A percentile compares a stretch with the other conserved stretches of the same genome.
These are phyloP conservation scores for Triangularia setosa DNA, from an alignment of 2,329 filamentous ascomycete species.

Conservation along the genomic window DNA sequence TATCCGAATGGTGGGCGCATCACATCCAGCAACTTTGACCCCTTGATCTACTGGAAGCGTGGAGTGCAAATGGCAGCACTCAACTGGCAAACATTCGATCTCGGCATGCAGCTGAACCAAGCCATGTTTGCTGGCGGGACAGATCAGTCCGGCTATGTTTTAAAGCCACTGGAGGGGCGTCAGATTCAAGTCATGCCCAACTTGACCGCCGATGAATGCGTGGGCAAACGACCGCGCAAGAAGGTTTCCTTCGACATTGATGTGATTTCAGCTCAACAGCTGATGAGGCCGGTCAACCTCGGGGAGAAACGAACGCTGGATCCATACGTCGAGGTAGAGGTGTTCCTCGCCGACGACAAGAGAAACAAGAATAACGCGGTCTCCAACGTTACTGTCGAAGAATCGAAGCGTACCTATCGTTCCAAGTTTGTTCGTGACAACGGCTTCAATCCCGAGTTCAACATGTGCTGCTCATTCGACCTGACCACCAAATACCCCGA, in stretches of 20 bases:
- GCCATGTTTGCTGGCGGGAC: constrained; percentile 93
- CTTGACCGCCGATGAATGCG: constrained; percentile 46
- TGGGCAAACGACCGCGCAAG: constrained; percentile 71
- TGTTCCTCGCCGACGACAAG: constrained; percentile 92
- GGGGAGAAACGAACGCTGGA: constrained; percentile 63
- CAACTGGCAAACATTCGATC: constrained; percentile 97
- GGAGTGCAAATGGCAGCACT: constrained; percentile 97
- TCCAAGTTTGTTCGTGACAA: constrained; percentile 82
- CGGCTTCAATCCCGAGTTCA: constrained; percentile 88
- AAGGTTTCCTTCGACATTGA: constrained; percentile 81
- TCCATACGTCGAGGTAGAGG: constrained; percentile 91
- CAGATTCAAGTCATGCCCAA: constrained; percentile 60
- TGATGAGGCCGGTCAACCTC: constrained; percentile 71
- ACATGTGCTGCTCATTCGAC: constrained; percentile 72
- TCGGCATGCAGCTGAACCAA: constrained; percentile 92
- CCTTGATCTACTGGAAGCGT: constrained; percentile 86
- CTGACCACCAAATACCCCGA: constrained; percentile 93
- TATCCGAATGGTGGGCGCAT: constrained; percentile 83
- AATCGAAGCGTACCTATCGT: constrained; percentile 68
- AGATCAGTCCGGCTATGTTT: constrained; percentile 85
- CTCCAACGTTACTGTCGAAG: constrained; percentile 45
- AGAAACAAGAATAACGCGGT: constrained; percentile 77
- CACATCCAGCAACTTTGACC: constrained; percentile 90
- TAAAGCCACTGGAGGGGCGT: constrained; percentile 85
- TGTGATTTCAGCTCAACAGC: constrained; percentile 88